Base-by-base conservation (phyloP, 2,329 filamentous ascomycete species). In the Colletotrichum trifolii region DNA sequence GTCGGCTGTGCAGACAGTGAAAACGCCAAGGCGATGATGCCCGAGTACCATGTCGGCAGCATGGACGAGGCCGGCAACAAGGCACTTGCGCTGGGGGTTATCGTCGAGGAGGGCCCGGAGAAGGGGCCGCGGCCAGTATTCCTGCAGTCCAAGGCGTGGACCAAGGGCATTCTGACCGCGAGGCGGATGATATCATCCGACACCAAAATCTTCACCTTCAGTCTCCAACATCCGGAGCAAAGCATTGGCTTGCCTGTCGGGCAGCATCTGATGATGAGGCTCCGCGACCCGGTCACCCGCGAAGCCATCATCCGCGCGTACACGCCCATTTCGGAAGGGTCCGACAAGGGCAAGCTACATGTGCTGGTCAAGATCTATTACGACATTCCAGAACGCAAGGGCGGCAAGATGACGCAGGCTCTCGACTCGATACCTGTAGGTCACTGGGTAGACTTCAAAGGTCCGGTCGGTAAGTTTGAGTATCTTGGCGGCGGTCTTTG, bases 21-120 rank as follows among this genome's bases (percentile, higher is more conserved):
- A 79, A 97, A 92, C 13, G 94, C 94, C 39, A 97, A 96, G 79
- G 85, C 84, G 15, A 97, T 97, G 93, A 94, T 97, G 90, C 85
- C 87, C 10, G 78, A 85, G 48, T 96, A 97, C 73, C 94, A 97
- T 76, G 89, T 97, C 69, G 94, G 94, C 54, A 88, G 88, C 0
- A 84, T 97, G 11, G 87, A 92, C 70, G 80, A 87, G 68, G 81
- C 81, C 17, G 86, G 89, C 1, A 70, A 66, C 6, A 81, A 82
- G 6, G 79, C 82, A 43, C 73, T 81, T 0, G 82, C 96, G 2
- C 79, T 82, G 12, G 54, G 65, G n/a, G 77, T 77, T 1, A 75
- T 81, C 61, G 73, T 75, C 11, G 66, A 68, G 2, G 75, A 76
- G n/a, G 77, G 4, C 25, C 25, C 78, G 35, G 71, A 73, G 2